A percentile compares a stretch with the other conserved stretches of the same genome.
These are phyloP conservation scores for Curvularia hawaiiensis DNA, from an alignment of 2,329 filamentous ascomycete genomes.

Conservation along the genomic window DNA sequence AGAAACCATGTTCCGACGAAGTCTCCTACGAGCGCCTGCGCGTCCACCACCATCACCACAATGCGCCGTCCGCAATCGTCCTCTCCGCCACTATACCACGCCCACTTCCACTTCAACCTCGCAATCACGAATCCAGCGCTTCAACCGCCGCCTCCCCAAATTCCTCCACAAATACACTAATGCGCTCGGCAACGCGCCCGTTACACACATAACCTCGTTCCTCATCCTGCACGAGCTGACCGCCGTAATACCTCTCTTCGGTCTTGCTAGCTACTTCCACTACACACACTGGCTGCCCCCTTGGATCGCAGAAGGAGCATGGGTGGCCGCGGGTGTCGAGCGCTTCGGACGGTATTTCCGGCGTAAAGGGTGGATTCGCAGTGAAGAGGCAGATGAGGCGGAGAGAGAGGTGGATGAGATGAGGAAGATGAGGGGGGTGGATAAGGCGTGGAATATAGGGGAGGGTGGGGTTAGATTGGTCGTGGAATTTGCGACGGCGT, in stretches of 20 bases:
- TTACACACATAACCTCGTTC: conserved; percentile 85
- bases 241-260: conserved; percentile 69
- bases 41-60: neutral
- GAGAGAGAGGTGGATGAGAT: conserved; percentile 26
- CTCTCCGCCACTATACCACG: conserved; percentile 22
- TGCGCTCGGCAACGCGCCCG: conserved; percentile 74
- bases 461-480: conserved; percentile 60
- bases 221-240: conserved; percentile 91
- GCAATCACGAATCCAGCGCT: conserved; percentile 41
- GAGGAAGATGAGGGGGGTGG: conserved; percentile 33
- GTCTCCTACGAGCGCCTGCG: conserved; percentile 5
- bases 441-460: conserved; percentile 47
- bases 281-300: conserved; percentile 75
- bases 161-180: conserved; percentile 72
- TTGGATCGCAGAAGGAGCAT: conserved; percentile 57
- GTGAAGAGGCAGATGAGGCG: conserved; percentile 54
- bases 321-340: conserved; percentile 67
- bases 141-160: conserved; percentile 57
- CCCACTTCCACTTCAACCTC: neutral
- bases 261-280: conserved; percentile 50
- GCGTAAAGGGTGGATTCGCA: conserved; percentile 79
- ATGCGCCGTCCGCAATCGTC: conserved; percentile 10
- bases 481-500: conserved; percentile 81
- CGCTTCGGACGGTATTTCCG: conserved; percentile 79
- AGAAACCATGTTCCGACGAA: conserved; percentile 19